Percentiles rank a stretch among this genome's conserved stretches.
phyloP scores from a whole-genome alignment of 768 basidiomycete genomes.

The Tubosaeta sp. region DNA sequence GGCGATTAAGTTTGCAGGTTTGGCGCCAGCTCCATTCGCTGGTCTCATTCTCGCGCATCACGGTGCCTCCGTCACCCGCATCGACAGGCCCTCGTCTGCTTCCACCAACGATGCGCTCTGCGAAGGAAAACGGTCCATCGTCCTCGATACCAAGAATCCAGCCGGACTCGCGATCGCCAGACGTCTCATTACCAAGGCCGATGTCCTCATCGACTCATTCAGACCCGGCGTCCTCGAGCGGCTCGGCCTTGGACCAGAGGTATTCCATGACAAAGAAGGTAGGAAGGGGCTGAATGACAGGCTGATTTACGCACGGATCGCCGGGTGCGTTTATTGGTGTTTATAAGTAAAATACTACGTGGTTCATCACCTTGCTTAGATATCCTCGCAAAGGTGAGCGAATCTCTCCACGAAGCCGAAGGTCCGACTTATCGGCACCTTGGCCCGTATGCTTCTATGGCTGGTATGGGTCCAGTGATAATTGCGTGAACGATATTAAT shows the following conservation, averaged over 20 bases:
- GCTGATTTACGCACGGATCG: conserved; percentile 71
- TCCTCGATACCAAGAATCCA: conserved; percentile 59
- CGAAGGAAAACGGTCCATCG: conserved; percentile 73
- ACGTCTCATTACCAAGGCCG: conserved; percentile 60
- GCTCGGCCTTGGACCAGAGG: conserved; percentile 69
- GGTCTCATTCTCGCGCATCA: conserved; percentile 76
- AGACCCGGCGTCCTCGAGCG: conserved; percentile 79
- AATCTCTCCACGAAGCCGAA: not conserved
- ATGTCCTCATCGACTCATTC: conserved; percentile 81
- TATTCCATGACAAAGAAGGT: conserved; percentile 54
- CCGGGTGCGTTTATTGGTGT: conserved; percentile 48
- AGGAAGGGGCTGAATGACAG: conserved; percentile 51
- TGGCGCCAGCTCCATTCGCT: conserved; percentile 79
- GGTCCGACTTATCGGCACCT: conserved; percentile 13
- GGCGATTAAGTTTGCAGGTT: conserved; percentile 62
- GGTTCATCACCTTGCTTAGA: conserved; percentile 28
- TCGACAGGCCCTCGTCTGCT: conserved; percentile 54
- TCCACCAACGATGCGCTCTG: conserved; percentile 50
- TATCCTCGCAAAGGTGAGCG: conserved; percentile 56
- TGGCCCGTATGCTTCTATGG: conserved; percentile 75
- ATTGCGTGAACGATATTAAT: not conserved
- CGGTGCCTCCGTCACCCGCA: conserved; percentile 70
- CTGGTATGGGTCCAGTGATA: conserved; percentile 42
- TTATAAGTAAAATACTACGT: not conserved
- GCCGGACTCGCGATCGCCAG: conserved; percentile 53